A percentile compares a stretch with the other conserved stretches of the same genome.
These are phyloP conservation scores for Ogataea glucozyma DNA, from an alignment of 805 yeast genomes.

Conservation along the genomic window DNA sequence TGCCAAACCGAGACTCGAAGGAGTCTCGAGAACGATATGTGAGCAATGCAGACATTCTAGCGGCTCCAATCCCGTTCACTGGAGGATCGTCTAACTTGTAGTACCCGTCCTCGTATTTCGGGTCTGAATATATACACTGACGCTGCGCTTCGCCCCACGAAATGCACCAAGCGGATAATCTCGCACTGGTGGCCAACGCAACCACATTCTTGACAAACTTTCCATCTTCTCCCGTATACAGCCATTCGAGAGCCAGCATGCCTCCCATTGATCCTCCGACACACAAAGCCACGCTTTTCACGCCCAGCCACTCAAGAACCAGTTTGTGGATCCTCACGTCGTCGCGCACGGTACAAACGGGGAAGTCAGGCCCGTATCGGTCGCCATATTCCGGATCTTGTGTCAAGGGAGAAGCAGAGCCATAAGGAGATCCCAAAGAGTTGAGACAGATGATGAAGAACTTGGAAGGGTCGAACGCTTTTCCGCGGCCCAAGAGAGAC, in stretches of 20 bases:
- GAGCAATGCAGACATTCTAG: slow-evolving; percentile 93
- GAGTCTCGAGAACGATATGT: slow-evolving; percentile 92
- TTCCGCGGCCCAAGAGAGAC: slow-evolving; percentile 79
- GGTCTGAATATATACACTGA: slow-evolving; percentile 94
- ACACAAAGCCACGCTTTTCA: slow-evolving; percentile 77
- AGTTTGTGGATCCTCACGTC: slow-evolving; percentile 79
- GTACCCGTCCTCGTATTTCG: slow-evolving; percentile 89
- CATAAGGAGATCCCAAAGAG: slow-evolving; percentile 96
- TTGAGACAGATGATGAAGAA: slow-evolving; percentile 87
- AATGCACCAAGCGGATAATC: slow-evolving; percentile 98
- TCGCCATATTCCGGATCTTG: slow-evolving; percentile 73
- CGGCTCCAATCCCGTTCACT: slow-evolving; percentile 84
- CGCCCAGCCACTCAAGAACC: slow-evolving; percentile 77
- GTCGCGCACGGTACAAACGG: slow-evolving; percentile 90
- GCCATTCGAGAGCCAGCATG: slow-evolving; percentile 89
- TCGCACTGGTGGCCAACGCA: slow-evolving; percentile 90
- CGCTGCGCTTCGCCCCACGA: slow-evolving; percentile 99
- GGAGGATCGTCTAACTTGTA: slow-evolving; percentile 81
- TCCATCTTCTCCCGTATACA: slow-evolving; percentile 59
- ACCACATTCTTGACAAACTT: slow-evolving; percentile 69
- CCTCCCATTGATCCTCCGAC: slow-evolving; percentile 99
- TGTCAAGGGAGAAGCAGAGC: slow-evolving; percentile 89
- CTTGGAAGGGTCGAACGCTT: slow-evolving; percentile 88
- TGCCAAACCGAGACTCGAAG: slow-evolving; percentile 89
- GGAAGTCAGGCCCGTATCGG: slow-evolving; percentile 92